Percentiles rank a stretch among this genome's conserved stretches.
Conservation (phyloP, 441 rosid species). For the Pelargonium myrrhifolium region DNA sequence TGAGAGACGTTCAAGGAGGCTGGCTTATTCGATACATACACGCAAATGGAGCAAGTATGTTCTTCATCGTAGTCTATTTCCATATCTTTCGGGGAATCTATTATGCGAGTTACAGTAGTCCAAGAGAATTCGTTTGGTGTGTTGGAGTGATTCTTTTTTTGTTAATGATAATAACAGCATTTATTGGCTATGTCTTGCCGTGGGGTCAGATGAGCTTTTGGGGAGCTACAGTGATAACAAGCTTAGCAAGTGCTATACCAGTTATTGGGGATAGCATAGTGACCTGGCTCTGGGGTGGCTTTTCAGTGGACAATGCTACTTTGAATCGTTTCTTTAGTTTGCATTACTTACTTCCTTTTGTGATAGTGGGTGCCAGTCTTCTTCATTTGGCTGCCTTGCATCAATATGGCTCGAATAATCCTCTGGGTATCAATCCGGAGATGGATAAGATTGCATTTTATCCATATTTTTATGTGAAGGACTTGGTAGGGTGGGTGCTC, state of each 20-base stretch:
- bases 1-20: constrained; percentile 4
- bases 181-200: background rate
- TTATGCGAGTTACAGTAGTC: constrained; percentile 4
- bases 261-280: constrained; percentile 11
- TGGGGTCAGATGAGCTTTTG: constrained; percentile 7
- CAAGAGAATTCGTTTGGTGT: constrained; percentile 1
- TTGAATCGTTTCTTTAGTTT: constrained; percentile 7
- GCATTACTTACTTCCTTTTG: background rate
- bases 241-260: constrained; percentile 14
- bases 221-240: constrained; percentile 13
- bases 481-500: background rate
- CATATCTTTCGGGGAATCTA: background rate
- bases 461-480: background rate
- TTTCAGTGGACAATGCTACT: constrained; percentile 13
- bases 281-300: constrained; percentile 11
- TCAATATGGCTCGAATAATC: background rate
- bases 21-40: background rate
- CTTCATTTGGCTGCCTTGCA: background rate
- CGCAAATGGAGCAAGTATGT: too few species aligned
- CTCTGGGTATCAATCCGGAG: background rate
- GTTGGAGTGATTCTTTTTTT: background rate
- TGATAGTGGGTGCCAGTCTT: background rate
- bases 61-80: too few species aligned
- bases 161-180: background rate
- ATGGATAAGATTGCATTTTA: background rate